Percentiles rank a stretch among this genome's conserved stretches.
phyloP scores from a whole-genome alignment of 768 basidiomycete species.

The Collybia sordida region DNA sequence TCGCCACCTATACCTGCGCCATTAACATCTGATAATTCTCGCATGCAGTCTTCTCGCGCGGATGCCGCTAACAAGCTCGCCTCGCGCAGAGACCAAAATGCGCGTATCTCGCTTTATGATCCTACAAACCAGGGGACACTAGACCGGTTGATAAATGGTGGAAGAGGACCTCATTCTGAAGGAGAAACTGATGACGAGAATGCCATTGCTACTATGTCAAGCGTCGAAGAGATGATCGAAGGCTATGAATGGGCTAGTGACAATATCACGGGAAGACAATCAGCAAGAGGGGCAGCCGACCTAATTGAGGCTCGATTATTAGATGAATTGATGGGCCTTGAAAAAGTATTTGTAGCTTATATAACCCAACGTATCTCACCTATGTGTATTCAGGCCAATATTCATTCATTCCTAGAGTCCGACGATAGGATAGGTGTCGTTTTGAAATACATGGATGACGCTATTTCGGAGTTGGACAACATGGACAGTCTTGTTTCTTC shows the following conservation, averaged over 20 bases:
- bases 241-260: conserved; percentile 96
- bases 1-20: conserved; percentile 19
- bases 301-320: conserved; percentile 87
- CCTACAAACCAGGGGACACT: conserved; percentile 72
- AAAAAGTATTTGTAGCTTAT: conserved; percentile 60
- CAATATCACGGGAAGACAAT: conserved; percentile 65
- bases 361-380: conserved; percentile 3
- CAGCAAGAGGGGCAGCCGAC: conserved; percentile 76
- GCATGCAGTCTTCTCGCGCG: conserved; percentile 25
- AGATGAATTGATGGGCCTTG: conserved; percentile 89
- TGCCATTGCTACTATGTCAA: conserved; percentile 79
- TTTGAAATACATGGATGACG: conserved; percentile 86
- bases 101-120: conserved; percentile 82
- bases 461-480: conserved; percentile 82
- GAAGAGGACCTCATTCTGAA: conserved; percentile 39
- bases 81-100: conserved; percentile 59
- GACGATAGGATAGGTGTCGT: conserved; percentile 90
- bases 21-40: conserved; percentile 25
- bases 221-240: conserved; percentile 98
- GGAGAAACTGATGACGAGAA: conserved; percentile 68
- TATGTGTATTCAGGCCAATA: conserved; percentile 69
- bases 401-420: conserved; percentile 95
- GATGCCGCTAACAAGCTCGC: conserved; percentile 31
- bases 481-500: conserved; percentile 89
- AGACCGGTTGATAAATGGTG: conserved; percentile 64